phyloP scores from a whole-genome alignment of 345 rosid species.

The Citrus glauca region DNA sequence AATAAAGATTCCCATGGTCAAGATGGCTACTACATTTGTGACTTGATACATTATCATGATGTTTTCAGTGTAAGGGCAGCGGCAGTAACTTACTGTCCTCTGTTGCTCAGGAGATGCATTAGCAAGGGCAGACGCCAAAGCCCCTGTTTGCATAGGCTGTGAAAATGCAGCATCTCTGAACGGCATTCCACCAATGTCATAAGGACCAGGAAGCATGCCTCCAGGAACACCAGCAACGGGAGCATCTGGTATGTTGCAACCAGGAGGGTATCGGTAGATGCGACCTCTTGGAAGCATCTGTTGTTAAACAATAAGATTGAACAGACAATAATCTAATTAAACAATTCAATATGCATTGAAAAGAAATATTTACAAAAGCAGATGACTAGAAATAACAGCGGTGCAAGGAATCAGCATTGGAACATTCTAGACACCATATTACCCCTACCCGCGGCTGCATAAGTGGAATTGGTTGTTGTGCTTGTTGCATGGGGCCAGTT shows the following conservation, averaged over 20 bases:
- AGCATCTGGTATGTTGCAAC: conserved; percentile 68
- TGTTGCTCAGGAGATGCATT: conserved; percentile 64
- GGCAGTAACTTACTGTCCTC: conserved; percentile 51
- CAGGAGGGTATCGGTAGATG: conserved; percentile 66
- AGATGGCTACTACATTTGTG: not conserved
- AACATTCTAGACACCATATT: not conserved
- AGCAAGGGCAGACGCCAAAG: conserved; percentile 70
- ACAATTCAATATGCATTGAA: not conserved
- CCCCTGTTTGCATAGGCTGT: conserved; percentile 53
- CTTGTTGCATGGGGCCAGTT: conserved; percentile 46
- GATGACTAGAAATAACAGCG: not conserved
- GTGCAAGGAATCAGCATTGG: not conserved
- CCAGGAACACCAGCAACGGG: conserved; percentile 57
- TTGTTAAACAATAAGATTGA: not conserved
- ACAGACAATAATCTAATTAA: not conserved
- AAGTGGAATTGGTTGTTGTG: conserved; percentile 70
- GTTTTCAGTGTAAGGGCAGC: not conserved
- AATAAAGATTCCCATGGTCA: not conserved
- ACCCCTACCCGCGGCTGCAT: conserved; percentile 77
- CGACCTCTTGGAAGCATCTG: conserved; percentile 88
- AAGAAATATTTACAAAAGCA: not conserved
- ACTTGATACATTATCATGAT: not conserved
- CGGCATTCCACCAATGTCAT: conserved; percentile 61
- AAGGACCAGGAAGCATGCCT: conserved; percentile 71
- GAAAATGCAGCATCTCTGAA: conserved; percentile 43